Percentiles rank a stretch among this genome's conserved stretches.
Conservation (phyloP, 2,329 filamentous ascomycete genomes). For the Aotearoamyces nothofagi region DNA sequence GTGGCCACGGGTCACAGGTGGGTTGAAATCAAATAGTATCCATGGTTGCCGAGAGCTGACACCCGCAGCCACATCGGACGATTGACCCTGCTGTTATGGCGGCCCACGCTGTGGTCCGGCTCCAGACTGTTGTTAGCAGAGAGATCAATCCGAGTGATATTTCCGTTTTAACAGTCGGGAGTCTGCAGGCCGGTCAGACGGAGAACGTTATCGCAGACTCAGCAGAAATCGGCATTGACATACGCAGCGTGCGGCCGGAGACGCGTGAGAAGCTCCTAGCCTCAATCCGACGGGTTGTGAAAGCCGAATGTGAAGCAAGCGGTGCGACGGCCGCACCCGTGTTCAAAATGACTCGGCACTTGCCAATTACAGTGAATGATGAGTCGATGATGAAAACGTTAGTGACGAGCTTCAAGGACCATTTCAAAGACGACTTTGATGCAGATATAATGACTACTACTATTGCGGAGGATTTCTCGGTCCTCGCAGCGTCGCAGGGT, state of each 20-base stretch:
- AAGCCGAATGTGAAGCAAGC: conserved; percentile 35
- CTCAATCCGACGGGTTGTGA: conserved; percentile 27
- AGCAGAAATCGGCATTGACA: conserved; percentile 25
- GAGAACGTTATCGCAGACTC: conserved; percentile 30
- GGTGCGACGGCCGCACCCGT: conserved; percentile 15
- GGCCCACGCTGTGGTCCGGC: conserved; percentile 22
- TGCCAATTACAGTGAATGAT: conserved; percentile 13
- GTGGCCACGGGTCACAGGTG: conserved; percentile 26
- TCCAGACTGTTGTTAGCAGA: conserved; percentile 24
- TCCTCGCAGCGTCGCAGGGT: neutral
- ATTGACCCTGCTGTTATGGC: conserved; percentile 33
- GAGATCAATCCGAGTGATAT: conserved; percentile 24
- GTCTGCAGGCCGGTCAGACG: conserved; percentile 24
- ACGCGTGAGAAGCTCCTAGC: conserved; percentile 21
- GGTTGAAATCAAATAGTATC: no score
- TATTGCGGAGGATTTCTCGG: conserved; percentile 8
- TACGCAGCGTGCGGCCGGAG: conserved; percentile 20
- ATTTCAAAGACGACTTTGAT: conserved; percentile 11
- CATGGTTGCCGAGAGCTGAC: no score
- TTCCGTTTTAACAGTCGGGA: conserved; percentile 28
- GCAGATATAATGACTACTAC: conserved; percentile 5
- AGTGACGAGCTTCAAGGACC: conserved; percentile 4
- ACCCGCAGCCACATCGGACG: conserved; percentile 24
- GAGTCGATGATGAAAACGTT: conserved; percentile 6
- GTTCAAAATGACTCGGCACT: conserved; percentile 7